Base-by-base conservation (phyloP, 345 rosid species). In the Syzygium oleosum region DNA sequence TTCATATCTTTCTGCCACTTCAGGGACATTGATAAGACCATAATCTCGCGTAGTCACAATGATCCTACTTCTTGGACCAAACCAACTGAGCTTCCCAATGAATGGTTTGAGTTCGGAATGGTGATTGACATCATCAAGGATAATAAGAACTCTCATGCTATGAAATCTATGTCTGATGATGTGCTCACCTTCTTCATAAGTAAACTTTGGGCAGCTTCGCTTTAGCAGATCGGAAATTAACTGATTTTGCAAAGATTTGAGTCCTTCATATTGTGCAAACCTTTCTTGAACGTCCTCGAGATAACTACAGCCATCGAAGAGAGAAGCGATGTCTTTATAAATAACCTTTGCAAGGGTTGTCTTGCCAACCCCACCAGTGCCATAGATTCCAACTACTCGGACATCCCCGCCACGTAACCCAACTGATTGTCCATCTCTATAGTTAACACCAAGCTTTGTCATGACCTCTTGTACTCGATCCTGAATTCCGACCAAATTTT, bases 51-150 rank as follows among this genome's bases (percentile, higher is more conserved):
- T 87, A 4, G 79, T 87, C 19, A 87, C 27, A 52, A 80, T 79
- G 73, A 87, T 46, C 63, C 88, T 79, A 52, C 88, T 87, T 41
- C 88, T 85, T 34, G 41, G 73, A 41, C 88, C 88, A 54, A 87
- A 87, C 88, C 88, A 87, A n/a, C 11, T 19, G 8, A 34, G 52
- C 12, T 87, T 49, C 0, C 55, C 85, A 2, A 85, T 52, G 10
- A 87, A 65, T 80, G 77, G 85, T 6, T 34, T 2, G 0, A 87
- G 56, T 46, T 87, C 11, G 41, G 9, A 0, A 16, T 31, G 5
- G 0, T 2, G 29, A 79, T 0, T 29, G 31, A 87, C 85, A 31
- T 49, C 27, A 56, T 87, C 88, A 25, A 87, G 88, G 56, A 87
- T 23, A 34, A 87, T 80, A 51, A 87, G 88, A 55, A 87, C 88